Base-by-base conservation (phyloP, 495 filamentous ascomycete species). In the Penicillium pulvis region DNA sequence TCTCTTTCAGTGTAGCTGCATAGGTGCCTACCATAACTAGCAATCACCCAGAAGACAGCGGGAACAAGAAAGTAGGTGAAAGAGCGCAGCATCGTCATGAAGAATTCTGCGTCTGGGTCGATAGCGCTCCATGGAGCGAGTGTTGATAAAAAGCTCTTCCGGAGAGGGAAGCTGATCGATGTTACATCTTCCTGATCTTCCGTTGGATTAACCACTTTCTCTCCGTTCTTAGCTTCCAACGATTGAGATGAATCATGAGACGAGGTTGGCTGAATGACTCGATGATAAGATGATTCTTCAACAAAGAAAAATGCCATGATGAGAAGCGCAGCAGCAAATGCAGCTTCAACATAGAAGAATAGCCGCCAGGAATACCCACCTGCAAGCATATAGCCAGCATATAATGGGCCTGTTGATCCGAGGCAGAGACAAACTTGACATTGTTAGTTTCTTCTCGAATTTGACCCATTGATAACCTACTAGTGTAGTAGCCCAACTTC, bases 331-430 rank as follows among this genome's bases (percentile, higher is more conserved):
- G 67, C 76, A 9, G 79, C 83, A 56, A 88, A 87, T 0, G 84
- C 84, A 19, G 82, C 80, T 44, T 81, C 79, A 26, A 88, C 85
- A 66, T 86, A 88, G 72, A 88, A 88, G 73, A 83, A 86, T 1
- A 88, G 75, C 16, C 79, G 70, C 85, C 85, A 88, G 0, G 81
- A 82, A 61, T 85, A 81, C 2, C 84, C 85, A 9, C 79, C 84
- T 1, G 78, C 76, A 4, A 88, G 79, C 81, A 88, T 87, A 69
- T 87, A 88, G 0, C 84, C 82, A 4, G 84, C 83, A 36, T 81
- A 85, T 0, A 88, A 68, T 0, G 83, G 79, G 4, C 84, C 83
- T 14, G 83, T 84, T 0, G 82, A 71, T 11, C 84, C 84, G 28
- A 85, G 73, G 62, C 84, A 87, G 35, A 87, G 81, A 56, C 79